phyloP scores from a whole-genome alignment of 2,329 filamentous ascomycete genomes.

The Epichloe aotearoae region DNA sequence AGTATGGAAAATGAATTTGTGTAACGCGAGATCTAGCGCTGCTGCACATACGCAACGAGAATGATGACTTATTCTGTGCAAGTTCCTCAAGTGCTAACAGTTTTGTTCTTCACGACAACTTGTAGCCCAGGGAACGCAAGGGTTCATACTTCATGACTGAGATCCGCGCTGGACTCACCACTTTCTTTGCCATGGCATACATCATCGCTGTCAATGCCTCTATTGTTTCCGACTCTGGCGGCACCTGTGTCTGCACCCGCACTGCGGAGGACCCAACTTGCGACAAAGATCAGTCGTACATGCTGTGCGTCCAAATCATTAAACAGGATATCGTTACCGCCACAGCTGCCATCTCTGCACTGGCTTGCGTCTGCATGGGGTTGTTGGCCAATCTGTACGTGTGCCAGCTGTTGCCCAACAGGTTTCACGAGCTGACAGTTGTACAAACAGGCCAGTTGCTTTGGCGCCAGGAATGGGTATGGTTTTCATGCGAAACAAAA shows the following conservation, averaged over 20 bases:
- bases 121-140: conserved; percentile 56
- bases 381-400: conserved; percentile 61
- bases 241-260: conserved; percentile 60
- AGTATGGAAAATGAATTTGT: neutral
- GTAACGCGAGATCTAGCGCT: neutral
- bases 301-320: conserved; percentile 48
- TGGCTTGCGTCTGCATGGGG: conserved; percentile 75
- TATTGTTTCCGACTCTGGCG: conserved; percentile 51
- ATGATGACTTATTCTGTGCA: neutral
- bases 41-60: neutral
- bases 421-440: conserved; percentile 3
- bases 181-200: conserved; percentile 54
- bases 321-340: conserved; percentile 73
- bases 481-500: conserved; percentile 1
- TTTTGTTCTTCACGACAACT: neutral
- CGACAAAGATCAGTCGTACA: conserved; percentile 40
- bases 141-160: conserved; percentile 72
- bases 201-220: conserved; percentile 41
- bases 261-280: conserved; percentile 39
- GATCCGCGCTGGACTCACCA: conserved; percentile 68
- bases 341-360: conserved; percentile 67
- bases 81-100: neutral
- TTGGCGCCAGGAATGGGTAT: conserved; percentile 31
- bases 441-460: conserved; percentile 18
- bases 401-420: neutral